Base-by-base conservation (phyloP, 305 asterid species). In the Fraxinus sp. region DNA sequence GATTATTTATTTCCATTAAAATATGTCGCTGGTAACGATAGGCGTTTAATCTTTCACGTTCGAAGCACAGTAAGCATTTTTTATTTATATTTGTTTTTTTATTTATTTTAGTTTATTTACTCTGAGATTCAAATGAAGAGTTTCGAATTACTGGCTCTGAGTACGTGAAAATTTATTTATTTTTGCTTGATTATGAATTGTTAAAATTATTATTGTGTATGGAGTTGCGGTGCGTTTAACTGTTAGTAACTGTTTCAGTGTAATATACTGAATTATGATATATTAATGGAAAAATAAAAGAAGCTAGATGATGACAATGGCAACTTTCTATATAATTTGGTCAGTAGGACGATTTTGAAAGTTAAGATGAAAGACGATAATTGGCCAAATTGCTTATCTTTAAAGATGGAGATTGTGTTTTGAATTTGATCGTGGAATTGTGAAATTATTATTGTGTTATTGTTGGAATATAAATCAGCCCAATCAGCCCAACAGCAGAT, bases 41-140 rank as follows among this genome's bases (percentile, higher is more conserved):
- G 83, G 41, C 84, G 55, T 62, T 84, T 72, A 77, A 81, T 79
- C 78, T 78, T 78, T 82, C 90, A 88, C 77, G 98, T 95, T 95
- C 86, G 98, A 95, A 88, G 98, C 98, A 80, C 98, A 95, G 97
- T 95, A 86, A 83, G 89, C 75, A 81, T 76, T 22, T 62, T 49
- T 5, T 35, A 24, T 44, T 57, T 44, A 10, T 7, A 39, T 20
- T 33, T 30, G 66, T 10, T 22, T 9, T 59, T 78, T 78, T 49
- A 44, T 22, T 84, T 26, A 73, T 82, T 73, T 39, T 74, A 7
- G 30, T 37, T 76, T 55, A 32, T 62, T 77, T 79, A 74, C 35
- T 71, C 39, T 9, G 5, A 86, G 49, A 83, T 82, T 82, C 46
- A 82, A 18, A 13, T 28, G 81, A 66, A 70, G 81, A 44, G 57